Evolutionary conservation across 495 filamentous ascomycete species (phyloP), one percentile per base, ranked within the genome.

Genomic region (Sporormia fimetaria): DNA sequence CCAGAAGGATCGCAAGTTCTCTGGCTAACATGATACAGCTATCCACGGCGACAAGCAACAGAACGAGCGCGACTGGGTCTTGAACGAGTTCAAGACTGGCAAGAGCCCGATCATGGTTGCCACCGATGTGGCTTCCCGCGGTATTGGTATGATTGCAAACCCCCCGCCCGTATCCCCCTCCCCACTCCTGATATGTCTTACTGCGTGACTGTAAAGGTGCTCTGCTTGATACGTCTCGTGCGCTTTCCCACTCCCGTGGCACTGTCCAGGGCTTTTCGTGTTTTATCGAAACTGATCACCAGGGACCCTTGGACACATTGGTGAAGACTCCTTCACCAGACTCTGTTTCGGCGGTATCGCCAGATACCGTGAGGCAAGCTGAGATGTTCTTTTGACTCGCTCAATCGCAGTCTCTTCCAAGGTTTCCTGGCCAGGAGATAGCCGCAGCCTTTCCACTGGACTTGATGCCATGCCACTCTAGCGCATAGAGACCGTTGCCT

Each of bases 21-120:
- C n/a, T n/a, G 54, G 40, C 74, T 81, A 69, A 82, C 62, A 20
- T 33, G 14, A 44, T 20, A 22, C 44, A 87, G 87, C 90, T 33
- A 98, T 98, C 55, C 90, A 98, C 70, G 90, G 90, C 57, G 90
- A 98, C 73, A 98, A 98, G 70, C 87, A 94, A 57, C 90, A 98
- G 61, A 92, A 95, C 60, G 90, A 98, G 67, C 87, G 90, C 68
- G 90, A 98, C 68, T 98, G 90, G 90, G 90, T 98, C 54, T 70
- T 98, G 61, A 93, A 95, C 60, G 90, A 98, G 63, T 98, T 98
- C 74, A 98, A 96, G 78, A 86, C 85, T 52, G 87, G 90, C 67
- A 76, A 81, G 63, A 85, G 81, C 57, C 87, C 87, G 30, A 83
- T 98, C 62, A 92, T 98, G 72, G 90, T 98, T 62, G 90, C 90